Evolutionary conservation across 768 basidiomycete species (phyloP).

Genomic region (Leccinum imitatum): DNA sequence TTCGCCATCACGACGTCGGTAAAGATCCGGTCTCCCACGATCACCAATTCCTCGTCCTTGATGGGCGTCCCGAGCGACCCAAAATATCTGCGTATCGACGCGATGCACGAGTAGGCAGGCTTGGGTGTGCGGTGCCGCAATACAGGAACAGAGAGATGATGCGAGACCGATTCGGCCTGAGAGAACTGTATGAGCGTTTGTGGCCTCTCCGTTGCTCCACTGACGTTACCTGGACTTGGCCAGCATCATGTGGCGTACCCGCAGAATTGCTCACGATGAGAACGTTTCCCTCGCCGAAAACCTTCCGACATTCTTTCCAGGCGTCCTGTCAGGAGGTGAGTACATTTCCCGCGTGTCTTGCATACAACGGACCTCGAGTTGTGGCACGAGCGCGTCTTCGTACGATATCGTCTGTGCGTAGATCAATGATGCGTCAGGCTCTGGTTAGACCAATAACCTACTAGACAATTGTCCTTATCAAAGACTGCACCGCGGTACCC

Average conservation of each 20-base stretch:
- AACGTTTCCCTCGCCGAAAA: conserved; percentile 77
- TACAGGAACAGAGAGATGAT: conserved; percentile 78
- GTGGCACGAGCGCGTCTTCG: conserved; percentile 68
- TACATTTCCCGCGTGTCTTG: background rate
- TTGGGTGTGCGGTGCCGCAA: conserved; percentile 76
- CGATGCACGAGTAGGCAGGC: conserved; percentile 76
- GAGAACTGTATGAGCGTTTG: background rate
- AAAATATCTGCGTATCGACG: conserved; percentile 75
- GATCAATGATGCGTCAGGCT: background rate
- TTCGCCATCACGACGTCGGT: conserved; percentile 90
- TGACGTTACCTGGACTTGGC: conserved; percentile 71
- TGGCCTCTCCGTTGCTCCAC: background rate
- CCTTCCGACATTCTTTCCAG: conserved; percentile 69
- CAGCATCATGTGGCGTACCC: conserved; percentile 74
- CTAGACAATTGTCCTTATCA: conserved; percentile 98
- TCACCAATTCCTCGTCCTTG: conserved; percentile 61
- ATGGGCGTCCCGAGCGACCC: conserved; percentile 55
- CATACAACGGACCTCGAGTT: conserved; percentile 55
- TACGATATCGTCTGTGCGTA: conserved; percentile 71
- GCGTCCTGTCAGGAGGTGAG: conserved; percentile 47
- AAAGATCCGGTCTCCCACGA: conserved; percentile 91
- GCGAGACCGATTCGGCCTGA: conserved; percentile 84
- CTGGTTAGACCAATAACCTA: conserved; percentile 34
- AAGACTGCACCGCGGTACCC: conserved; percentile 91
- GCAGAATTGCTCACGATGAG: conserved; percentile 95